Base-by-base conservation (phyloP, 2,329 filamentous ascomycete genomes). In the Colletotrichum destructivum region DNA sequence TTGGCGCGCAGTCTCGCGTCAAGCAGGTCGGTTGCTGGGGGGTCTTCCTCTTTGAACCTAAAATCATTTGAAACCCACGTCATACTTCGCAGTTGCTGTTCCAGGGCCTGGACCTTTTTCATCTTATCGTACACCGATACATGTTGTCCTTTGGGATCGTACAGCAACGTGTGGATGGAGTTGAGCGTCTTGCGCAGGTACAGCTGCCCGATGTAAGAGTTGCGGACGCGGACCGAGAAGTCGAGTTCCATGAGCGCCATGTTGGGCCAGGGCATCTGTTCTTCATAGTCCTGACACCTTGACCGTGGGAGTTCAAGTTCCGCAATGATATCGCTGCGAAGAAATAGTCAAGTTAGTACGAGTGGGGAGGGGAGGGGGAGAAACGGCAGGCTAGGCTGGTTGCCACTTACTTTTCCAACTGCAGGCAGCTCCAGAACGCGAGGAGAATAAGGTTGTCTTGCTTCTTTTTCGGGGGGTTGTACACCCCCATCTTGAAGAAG, bases 361-460 rank as follows among this genome's bases (percentile, higher is more conserved):
- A n/a, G n/a, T n/a, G n/a, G n/a, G n/a, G n/a, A n/a, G n/a, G n/a
- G n/a, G n/a, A n/a, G n/a, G n/a, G n/a, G n/a, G n/a, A n/a, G n/a
- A n/a, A n/a, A n/a, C 3, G 12, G 23, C 18, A 31, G 8, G 12
- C 12, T 26, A 15, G 5, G 21, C 26, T 31, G 6, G 26, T 31
- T 26, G 11, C 12, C 18, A 73, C 81, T 75, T 81, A 94, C 92
- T 92, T 98, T 82, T 98, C 96, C 13, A 98, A 87, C 78, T 98
- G 96, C 74, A 98, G 84, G 79, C 94, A 97, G 9, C 95, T 96
- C 96, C 96, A 98, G 77, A 95, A 98, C 0, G 94, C 92, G 76
- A 97, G 88, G 16, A 92, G 86, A 46, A 92, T 86, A 68, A 92
- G 86, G 77, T 95, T 94, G 76, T 91, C 88, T 56, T 84, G 76